A percentile compares a stretch with the other conserved stretches of the same genome.
These are phyloP conservation scores for Sorghum bicolor DNA, from an alignment of 176 grass and related monocot species.

Conservation along the genomic window DNA sequence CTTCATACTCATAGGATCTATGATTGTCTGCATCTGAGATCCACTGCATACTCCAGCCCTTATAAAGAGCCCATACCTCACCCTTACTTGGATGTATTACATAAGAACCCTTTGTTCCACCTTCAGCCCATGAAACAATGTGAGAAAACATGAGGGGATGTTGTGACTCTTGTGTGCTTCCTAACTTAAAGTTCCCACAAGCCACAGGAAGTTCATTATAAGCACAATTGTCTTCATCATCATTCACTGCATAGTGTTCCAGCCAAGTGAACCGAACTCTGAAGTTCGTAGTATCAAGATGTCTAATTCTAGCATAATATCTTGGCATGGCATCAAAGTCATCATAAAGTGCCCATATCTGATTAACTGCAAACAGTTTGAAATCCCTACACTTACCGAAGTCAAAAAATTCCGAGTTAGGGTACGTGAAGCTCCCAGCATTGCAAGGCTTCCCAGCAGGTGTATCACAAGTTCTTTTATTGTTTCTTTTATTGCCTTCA, in stretches of 20 bases:
- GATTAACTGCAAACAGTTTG: slow-evolving; percentile 53
- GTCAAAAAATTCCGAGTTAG: slow-evolving; percentile 74
- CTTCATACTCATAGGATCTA: slow-evolving; percentile 71
- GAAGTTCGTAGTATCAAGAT: slow-evolving; percentile 48
- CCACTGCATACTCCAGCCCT: slow-evolving; percentile 85
- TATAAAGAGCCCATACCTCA: slow-evolving; percentile 90
- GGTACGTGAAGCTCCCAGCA: slow-evolving; percentile 36
- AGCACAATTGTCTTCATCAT: slow-evolving; percentile 50
- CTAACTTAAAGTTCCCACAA: slow-evolving; percentile 67
- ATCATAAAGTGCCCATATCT: slow-evolving; percentile 95
- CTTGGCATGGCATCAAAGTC: slow-evolving; percentile 85
- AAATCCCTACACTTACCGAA: slow-evolving; percentile 69
- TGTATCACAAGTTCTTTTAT: neutral
- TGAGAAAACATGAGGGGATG: slow-evolving; percentile 76
- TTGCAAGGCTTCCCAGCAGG: slow-evolving; percentile 24
- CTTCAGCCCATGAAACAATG: slow-evolving; percentile 54
- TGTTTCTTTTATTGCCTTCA: neutral
- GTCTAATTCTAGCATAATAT: slow-evolving; percentile 74
- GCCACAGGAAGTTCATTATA: slow-evolving; percentile 68
- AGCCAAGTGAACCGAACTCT: slow-evolving; percentile 73
- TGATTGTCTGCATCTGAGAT: slow-evolving; percentile 63
- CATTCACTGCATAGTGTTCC: slow-evolving; percentile 48
- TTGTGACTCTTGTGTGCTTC: slow-evolving; percentile 40
- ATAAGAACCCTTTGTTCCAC: slow-evolving; percentile 52
- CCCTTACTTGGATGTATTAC: slow-evolving; percentile 66